Evolutionary conservation across 139 green algal genomes (phyloP), one percentile per base, ranked within the genome.

Genomic region (Picochlorum sp.): DNA sequence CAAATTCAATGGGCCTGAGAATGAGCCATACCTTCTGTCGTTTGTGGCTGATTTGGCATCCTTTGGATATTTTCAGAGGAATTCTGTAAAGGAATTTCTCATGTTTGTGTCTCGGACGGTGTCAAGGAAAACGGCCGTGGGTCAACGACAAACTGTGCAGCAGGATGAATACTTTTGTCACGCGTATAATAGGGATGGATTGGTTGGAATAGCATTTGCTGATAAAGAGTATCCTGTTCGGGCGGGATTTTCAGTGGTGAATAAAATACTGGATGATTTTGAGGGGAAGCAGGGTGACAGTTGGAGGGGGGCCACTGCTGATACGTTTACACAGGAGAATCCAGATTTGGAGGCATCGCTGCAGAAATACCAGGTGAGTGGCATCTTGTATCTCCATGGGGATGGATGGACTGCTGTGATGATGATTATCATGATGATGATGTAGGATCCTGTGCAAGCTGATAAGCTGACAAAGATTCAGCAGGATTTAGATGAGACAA

Each of bases 381-480:
- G 24, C 24, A 28, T 4, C 24, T 28, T 28, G 24, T 54, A n/a
- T 69, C 16, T 60, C 3, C 8, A 41, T 13, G 7, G 34, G 8
- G 34, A 6, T 41, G 8, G 34, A 6, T 41, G 3, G 28, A 30
- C 4, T 30, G 28, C 28, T 30, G 28, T 30, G 28, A 30, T 30
- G 28, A 5, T 30, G 28, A 28, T 28, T 4, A 30, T 30, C 0
- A 30, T 30, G 0, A 30, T 30, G 26, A 7, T 41, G 34, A 6
- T 68, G 56, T 84, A 96, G 85, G 92, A 97, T 69, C 91, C 91
- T 7, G 71, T 78, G 13, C 68, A 88, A 68, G 94, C 92, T 15
- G 94, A 99, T 82, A 98, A 98, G 80, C 81, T 99, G 24, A 77
- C 90, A 4, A 95, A 94, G 72, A 98, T 99, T 44, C 94, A 98